Conservation (phyloP, 192 early-diverging fungal genomes). For the Coemansia aciculifera region DNA sequence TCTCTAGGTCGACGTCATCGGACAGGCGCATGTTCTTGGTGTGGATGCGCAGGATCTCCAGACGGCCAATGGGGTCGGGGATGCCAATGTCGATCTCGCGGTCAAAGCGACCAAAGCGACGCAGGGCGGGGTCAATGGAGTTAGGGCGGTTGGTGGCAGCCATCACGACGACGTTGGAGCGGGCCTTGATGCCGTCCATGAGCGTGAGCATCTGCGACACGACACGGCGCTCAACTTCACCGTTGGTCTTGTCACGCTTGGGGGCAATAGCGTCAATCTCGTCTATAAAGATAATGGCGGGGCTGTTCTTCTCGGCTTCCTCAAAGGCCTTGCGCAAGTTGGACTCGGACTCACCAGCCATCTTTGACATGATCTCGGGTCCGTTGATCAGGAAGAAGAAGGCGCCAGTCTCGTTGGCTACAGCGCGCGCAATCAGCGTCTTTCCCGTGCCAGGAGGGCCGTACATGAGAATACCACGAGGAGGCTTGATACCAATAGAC, state of each 20-base stretch:
- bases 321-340: conserved; percentile 99
- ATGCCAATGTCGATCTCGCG: conserved; percentile 99
- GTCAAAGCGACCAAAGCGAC: conserved; percentile 99
- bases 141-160: conserved; percentile 99
- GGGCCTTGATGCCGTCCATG: conserved; percentile 97
- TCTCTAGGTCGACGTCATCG: conserved; percentile 96
- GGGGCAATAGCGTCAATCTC: conserved; percentile 99
- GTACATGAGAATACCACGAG: conserved; percentile 95
- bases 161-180: conserved; percentile 98
- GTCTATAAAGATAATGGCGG: conserved; percentile 98
- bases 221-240: conserved; percentile 98
- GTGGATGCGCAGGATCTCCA: conserved; percentile 99
- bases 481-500: conserved; percentile 98
- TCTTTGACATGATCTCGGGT: conserved; percentile 99
- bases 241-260: conserved; percentile 99
- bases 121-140: conserved; percentile 96
- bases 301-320: conserved; percentile 97
- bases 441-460: conserved; percentile 99
- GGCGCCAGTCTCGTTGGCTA: conserved; percentile 98
- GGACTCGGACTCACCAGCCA: conserved; percentile 98
- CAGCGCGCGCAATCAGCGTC: conserved; percentile 96
- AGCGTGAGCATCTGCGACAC: conserved; percentile 97
- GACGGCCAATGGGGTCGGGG: conserved; percentile 95
- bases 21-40: conserved; percentile 99
- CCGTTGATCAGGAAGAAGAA: conserved; percentile 99